These are phyloP conservation scores for Rosa lucieae DNA, from an alignment of 306 rosid species.

Conservation along the genomic window DNA sequence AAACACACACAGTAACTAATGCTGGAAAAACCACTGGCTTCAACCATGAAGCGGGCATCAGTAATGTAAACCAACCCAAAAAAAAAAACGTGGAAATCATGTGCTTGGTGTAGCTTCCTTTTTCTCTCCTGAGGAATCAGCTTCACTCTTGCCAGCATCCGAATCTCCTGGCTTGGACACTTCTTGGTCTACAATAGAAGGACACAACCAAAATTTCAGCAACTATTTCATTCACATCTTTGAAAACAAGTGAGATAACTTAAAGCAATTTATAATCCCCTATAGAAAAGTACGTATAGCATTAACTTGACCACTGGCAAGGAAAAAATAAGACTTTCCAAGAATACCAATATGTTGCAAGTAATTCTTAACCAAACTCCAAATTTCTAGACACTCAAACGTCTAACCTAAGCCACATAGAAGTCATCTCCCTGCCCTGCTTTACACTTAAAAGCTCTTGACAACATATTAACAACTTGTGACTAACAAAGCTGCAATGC, in stretches of 20 bases:
- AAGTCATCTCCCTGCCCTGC: background rate
- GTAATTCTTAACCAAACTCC: background rate
- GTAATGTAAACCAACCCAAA: background rate
- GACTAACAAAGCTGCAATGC: background rate
- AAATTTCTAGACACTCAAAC: background rate
- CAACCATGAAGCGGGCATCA: background rate
- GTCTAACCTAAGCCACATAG: background rate
- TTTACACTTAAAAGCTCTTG: background rate
- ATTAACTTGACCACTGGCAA: background rate
- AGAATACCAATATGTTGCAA: background rate
- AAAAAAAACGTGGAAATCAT: background rate
- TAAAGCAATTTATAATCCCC: background rate
- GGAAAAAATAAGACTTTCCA: background rate
- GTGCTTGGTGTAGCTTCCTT: conserved; percentile 1
- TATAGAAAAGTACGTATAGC: background rate
- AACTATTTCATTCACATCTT: background rate
- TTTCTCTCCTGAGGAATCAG: background rate
- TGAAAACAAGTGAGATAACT: background rate
- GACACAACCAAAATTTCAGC: background rate
- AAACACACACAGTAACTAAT: background rate
- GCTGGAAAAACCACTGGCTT: background rate
- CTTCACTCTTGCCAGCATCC: background rate
- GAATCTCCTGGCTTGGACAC: conserved; percentile 15
- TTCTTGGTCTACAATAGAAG: conserved; percentile 2
- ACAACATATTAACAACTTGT: background rate